A percentile compares a stretch with the other conserved stretches of the same genome.
Conservation (phyloP, 495 filamentous ascomycete genomes). For the Trichoderma reesei region DNA sequence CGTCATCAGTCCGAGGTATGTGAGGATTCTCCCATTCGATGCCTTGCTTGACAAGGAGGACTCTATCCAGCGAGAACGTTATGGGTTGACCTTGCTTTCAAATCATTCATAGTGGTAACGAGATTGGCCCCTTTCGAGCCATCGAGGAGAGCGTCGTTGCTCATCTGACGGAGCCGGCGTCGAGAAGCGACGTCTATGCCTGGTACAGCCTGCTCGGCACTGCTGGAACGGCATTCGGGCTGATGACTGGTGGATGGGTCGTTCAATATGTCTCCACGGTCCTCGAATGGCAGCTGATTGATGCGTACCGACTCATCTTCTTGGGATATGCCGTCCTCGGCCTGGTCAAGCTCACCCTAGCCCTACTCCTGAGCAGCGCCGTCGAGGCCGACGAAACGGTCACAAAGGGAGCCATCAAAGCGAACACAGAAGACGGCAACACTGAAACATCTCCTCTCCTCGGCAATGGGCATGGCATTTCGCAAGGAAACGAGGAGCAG, state of each 20-base stretch:
- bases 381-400: slow-evolving; percentile 44
- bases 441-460: slow-evolving; percentile 9
- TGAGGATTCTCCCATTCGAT: too few species aligned
- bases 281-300: slow-evolving; percentile 43
- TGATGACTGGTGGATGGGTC: slow-evolving; percentile 55
- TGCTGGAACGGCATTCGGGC: slow-evolving; percentile 58
- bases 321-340: slow-evolving; percentile 60
- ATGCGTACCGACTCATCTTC: slow-evolving; percentile 61
- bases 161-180: slow-evolving; percentile 53
- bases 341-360: slow-evolving; percentile 52
- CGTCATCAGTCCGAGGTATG: slow-evolving; percentile 60
- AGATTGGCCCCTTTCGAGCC: slow-evolving; percentile 74
- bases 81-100: not conserved
- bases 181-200: slow-evolving; percentile 64
- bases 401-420: not conserved
- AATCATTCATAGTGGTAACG: slow-evolving; percentile 44
- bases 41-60: too few species aligned
- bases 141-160: slow-evolving; percentile 72
- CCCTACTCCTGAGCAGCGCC: slow-evolving; percentile 45
- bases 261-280: slow-evolving; percentile 41
- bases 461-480: slow-evolving; percentile 22
- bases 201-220: slow-evolving; percentile 71
- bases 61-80: not conserved
- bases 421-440: not conserved
- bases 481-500: not conserved